Evolutionary conservation across 1,284 basidiomycete genomes (phyloP), one percentile per base, ranked within the genome.

Genomic region (Microbotryum saponariae): DNA sequence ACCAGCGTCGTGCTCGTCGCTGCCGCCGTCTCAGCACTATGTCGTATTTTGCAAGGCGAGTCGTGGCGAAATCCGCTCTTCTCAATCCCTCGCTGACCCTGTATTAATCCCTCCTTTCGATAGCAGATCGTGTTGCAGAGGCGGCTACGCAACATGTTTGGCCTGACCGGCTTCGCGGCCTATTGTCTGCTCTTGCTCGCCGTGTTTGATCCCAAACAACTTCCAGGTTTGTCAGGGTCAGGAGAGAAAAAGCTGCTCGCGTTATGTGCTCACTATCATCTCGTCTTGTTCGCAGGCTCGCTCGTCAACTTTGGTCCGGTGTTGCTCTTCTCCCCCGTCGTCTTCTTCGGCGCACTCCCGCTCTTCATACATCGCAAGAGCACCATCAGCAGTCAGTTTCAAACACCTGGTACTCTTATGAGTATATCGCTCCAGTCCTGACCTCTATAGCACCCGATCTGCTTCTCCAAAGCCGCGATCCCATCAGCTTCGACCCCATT

Each of bases 281-380:
- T 18, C 14, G 8, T 16, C 2, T 20, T 2, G 2, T 25, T 4
- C 31, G 2, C 56, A 63, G 64, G 55, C 14, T 63, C 58, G 12
- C 23, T 65, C 10, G 61, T 63, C 58, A 63, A 61, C 58, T 42
- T 65, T 56, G 12, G 63, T 6, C 59, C 65, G 2, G 45, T 62
- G 37, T 42, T 66, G 44, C 53, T 68, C 44, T 67, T 51, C 46
- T 23, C 64, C 1, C 67, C 64, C 2, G 1, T 71, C 45, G 64
- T 59, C 42, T 64, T 68, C 37, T 10, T 59, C 23, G 68, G 66
- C 5, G 56, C 66, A 5, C 23, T 70, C 1, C 67, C 70, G 4
- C 52, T 72, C 51, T 58, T 72, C 49, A 59, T 72, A 2, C 51
- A 67, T 14, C 60, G 69, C 21, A 70, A 69, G 46, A 61, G 62